Evolutionary conservation across 345 rosid genomes (phyloP), one percentile per base, ranked within the genome.

Genomic region (Sapria himalayana): DNA sequence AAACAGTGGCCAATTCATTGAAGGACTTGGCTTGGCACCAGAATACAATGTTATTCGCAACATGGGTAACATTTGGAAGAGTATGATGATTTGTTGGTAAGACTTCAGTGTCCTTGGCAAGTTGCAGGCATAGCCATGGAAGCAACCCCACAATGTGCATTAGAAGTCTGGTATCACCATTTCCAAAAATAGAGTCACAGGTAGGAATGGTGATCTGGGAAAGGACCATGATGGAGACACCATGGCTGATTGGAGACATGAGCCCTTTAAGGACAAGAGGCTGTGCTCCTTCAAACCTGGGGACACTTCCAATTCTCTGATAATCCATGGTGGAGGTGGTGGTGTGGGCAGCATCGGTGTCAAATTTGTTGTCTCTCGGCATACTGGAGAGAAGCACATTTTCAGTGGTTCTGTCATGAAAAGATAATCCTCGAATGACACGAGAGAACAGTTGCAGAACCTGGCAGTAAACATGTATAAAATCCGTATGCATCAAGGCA

Each of bases 401-500:
- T 69, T 89, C 98, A 15, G 93, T 77, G 36, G 98, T 89, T 56
- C 72, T 68, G 54, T 89, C 98, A 37, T 81, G 70, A 49, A 89
- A 89, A 20, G 92, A 89, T 34, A 89, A 52, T 34, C 93, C 66
- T 46, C 79, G 77, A 54, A 89, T 89, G 46, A 82, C 89, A 11
- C 86, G 86, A 16, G 77, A 77, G 63, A 82, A 82, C 52, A 89
- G 98, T 85, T 79, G 81, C 22, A 89, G 93, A 27, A 82, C 98
- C 64, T 79, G 98, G 61, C 98, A 79, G 63, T 89, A 89, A 46
- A 89, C 91, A 51, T 89, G 93, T 45, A 89, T 82, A 37, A 82
- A 89, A 62, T 89, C 98, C 25, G 98, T 82, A 62, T 89, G 93
- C 98, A 82, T 89, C 95, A 89, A 76, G 22, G 98, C 98, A 3